phyloP scores from a whole-genome alignment of 2,329 filamentous ascomycete species.

The Didymella pomorum region DNA sequence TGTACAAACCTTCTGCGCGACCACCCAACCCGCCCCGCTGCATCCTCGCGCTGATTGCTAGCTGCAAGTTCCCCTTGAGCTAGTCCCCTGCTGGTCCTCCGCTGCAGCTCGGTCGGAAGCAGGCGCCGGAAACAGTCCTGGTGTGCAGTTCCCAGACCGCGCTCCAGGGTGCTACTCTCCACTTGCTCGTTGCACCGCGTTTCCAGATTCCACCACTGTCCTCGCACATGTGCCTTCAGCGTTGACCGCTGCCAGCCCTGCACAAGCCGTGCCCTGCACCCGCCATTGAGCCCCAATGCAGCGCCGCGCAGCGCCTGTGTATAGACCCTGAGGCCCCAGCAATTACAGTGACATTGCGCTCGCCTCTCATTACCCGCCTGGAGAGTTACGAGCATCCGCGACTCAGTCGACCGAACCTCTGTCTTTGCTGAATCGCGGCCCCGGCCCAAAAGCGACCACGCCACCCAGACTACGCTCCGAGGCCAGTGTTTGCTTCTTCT shows the following conservation, averaged over 20 bases:
- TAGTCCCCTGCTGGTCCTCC: conserved; percentile 15
- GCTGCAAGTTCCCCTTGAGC: conserved; percentile 23
- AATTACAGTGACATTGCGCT: background rate
- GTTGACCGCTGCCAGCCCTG: conserved; percentile 8
- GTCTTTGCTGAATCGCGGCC: conserved; percentile 39
- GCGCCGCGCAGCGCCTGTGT: conserved; percentile 8
- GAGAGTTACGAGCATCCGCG: conserved; percentile 20
- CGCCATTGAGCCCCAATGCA: conserved; percentile 26
- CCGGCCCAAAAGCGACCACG: conserved; percentile 30
- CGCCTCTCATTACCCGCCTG: background rate
- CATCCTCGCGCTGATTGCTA: conserved; percentile 12
- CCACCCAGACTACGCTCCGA: conserved; percentile 25
- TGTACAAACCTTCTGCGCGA: conserved; percentile 3
- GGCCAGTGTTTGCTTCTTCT: conserved; percentile 17
- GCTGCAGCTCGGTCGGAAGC: conserved; percentile 14
- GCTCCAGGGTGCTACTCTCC: too few species aligned
- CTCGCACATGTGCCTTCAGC: conserved; percentile 28
- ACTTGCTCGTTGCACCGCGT: conserved; percentile 17
- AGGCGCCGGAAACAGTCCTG: conserved; percentile 3
- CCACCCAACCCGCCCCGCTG: conserved; percentile 6
- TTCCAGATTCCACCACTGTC: background rate
- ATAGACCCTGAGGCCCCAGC: conserved; percentile 12
- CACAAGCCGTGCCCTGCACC: conserved; percentile 7
- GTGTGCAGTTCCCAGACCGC: conserved; percentile 4
- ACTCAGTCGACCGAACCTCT: conserved; percentile 33